Evolutionary conservation across 2,329 filamentous ascomycete genomes (phyloP).

Genomic region (Colletotrichum lupini): DNA sequence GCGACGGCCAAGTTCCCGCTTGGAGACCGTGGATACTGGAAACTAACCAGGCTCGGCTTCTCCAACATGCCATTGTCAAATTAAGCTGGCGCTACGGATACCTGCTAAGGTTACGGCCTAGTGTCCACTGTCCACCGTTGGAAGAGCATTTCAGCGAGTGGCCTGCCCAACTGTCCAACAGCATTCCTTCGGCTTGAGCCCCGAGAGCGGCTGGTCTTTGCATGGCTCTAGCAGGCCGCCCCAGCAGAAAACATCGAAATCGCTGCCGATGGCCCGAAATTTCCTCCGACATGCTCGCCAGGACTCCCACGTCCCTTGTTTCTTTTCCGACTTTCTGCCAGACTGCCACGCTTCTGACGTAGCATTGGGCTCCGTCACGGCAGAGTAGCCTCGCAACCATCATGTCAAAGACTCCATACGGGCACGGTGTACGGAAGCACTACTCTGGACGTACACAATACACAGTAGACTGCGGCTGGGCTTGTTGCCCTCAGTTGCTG

Average conservation of each 20-base stretch:
- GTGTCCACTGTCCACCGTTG: background rate
- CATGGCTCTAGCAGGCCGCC: background rate
- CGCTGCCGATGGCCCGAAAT: conserved; percentile 32
- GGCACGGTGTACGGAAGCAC: too few relatives aligned
- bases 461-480: background rate
- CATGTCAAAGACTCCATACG: background rate
- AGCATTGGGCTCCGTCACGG: conserved; percentile 7
- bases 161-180: background rate
- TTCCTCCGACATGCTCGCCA: conserved; percentile 25
- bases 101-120: background rate
- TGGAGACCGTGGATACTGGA: background rate
- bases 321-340: conserved; percentile 10
- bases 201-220: background rate
- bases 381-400: conserved; percentile 4
- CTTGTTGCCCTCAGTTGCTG: background rate
- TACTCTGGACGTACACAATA: too few relatives aligned
- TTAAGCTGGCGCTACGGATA: background rate
- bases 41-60: background rate
- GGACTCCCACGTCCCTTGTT: conserved; percentile 17
- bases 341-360: conserved; percentile 19
- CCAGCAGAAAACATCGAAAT: conserved; percentile 12
- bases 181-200: background rate
- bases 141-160: background rate
- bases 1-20: conserved; percentile 1
- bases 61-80: background rate